These are phyloP conservation scores for Leptodontidium sp. DNA, from an alignment of 2,329 filamentous ascomycete species.

Conservation along the genomic window DNA sequence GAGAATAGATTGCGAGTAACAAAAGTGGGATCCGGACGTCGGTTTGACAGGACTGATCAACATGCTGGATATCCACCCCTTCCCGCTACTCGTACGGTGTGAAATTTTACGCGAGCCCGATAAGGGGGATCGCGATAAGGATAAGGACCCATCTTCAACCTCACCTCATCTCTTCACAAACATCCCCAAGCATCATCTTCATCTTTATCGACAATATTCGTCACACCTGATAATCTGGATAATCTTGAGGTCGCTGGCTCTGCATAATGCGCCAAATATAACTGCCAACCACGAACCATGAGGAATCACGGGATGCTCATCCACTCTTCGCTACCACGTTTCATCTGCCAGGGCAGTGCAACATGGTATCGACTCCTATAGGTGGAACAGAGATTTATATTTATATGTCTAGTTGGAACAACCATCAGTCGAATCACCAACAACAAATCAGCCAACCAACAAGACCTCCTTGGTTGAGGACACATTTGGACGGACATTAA, in stretches of 20 bases:
- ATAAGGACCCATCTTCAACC: neutral
- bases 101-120: constrained; percentile 6
- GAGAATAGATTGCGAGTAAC: neutral
- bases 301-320: constrained; percentile 1
- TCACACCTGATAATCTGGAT: neutral
- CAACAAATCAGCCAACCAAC: neutral
- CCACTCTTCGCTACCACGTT: constrained; percentile 18
- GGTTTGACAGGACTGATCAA: neutral
- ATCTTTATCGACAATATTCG: constrained; percentile 3
- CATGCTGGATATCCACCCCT: neutral
- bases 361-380: constrained; percentile 15
- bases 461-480: no score
- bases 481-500: no score
- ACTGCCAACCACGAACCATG: neutral
- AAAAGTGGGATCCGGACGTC: constrained; percentile 5
- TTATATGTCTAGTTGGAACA: neutral
- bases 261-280: constrained; percentile 15
- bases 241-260: neutral
- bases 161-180: neutral
- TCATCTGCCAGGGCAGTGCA: constrained; percentile 15
- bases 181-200: neutral
- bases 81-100: neutral
- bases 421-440: neutral
- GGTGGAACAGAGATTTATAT: neutral
- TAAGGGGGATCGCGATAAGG: neutral